Evolutionary conservation across 2,329 filamentous ascomycete genomes (phyloP).

Genomic region (Aspergillus sp.): DNA sequence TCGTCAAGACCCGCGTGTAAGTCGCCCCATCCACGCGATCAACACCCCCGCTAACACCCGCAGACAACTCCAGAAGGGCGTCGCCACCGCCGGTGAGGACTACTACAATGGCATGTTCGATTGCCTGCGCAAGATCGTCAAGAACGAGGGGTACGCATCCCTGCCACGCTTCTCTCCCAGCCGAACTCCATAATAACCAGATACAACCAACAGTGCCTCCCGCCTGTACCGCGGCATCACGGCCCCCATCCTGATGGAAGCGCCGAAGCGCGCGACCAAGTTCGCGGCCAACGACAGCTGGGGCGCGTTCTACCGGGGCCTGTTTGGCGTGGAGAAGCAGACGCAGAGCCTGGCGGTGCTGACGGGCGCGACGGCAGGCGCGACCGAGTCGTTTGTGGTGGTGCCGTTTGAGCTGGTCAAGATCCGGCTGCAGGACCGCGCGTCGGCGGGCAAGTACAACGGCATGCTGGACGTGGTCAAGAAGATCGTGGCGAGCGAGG

Average conservation of each 20-base stretch:
- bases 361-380: conserved; percentile 90
- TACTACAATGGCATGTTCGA: conserved; percentile 96
- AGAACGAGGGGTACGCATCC: conserved; percentile 77
- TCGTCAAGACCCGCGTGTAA: conserved; percentile 97
- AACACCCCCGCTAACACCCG: neutral
- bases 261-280: conserved; percentile 93
- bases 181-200: neutral
- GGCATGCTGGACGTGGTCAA: conserved; percentile 53
- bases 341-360: conserved; percentile 88
- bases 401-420: conserved; percentile 98
- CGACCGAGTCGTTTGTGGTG: conserved; percentile 93
- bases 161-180: neutral
- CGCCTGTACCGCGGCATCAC: conserved; percentile 93
- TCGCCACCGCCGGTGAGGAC: conserved; percentile 67
- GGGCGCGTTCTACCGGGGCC: conserved; percentile 87
- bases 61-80: conserved; percentile 83
- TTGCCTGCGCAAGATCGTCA: conserved; percentile 96
- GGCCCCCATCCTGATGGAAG: conserved; percentile 97
- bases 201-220: conserved; percentile 60
- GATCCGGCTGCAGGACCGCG: conserved; percentile 95
- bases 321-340: conserved; percentile 83
- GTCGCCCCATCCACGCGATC: conserved; percentile 32
- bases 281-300: conserved; percentile 99
- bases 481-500: conserved; percentile 78
- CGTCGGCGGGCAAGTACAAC: conserved; percentile 73